Evolutionary conservation across 495 filamentous ascomycete species (phyloP).

Genomic region (Amniculicola lignicola): DNA sequence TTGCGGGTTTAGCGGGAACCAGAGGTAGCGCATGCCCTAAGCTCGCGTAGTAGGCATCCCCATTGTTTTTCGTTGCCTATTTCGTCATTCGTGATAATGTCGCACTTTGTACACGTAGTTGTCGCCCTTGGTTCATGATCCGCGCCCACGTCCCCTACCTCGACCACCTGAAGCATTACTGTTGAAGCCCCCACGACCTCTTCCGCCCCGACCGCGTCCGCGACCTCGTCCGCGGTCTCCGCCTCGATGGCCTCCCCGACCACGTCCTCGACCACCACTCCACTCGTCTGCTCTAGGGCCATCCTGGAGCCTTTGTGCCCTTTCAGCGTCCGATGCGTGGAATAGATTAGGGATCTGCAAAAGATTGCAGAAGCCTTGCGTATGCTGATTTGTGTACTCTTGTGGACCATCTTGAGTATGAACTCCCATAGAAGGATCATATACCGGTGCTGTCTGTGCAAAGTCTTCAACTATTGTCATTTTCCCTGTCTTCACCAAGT

Average conservation of each 20-base stretch:
- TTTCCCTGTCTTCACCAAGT: conserved; percentile 59
- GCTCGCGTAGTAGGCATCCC: background rate
- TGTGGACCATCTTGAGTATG: conserved; percentile 50
- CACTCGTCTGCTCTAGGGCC: conserved; percentile 24
- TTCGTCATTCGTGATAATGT: conserved; percentile 1
- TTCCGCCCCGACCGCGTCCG: conserved; percentile 23
- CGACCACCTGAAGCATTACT: conserved; percentile 26
- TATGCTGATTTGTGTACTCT: conserved; percentile 84
- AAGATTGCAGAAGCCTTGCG: conserved; percentile 69
- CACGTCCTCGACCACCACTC: background rate
- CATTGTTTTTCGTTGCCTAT: conserved; percentile 1
- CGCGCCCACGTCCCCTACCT: conserved; percentile 28
- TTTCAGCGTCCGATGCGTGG: conserved; percentile 65
- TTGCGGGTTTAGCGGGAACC: too few relatives aligned
- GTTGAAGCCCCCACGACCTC: background rate
- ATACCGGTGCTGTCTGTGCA: conserved; percentile 66
- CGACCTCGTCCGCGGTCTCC: conserved; percentile 4
- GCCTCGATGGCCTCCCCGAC: conserved; percentile 2
- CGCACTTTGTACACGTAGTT: background rate
- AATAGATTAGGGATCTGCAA: conserved; percentile 76
- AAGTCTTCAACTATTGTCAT: conserved; percentile 75
- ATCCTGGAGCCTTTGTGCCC: conserved; percentile 47
- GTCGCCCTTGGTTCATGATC: background rate
- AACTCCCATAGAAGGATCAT: conserved; percentile 47
- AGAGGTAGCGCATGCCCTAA: too few relatives aligned